Conservation (phyloP, 1,284 basidiomycete species). For the Cutaneotrichosporon sp. region DNA sequence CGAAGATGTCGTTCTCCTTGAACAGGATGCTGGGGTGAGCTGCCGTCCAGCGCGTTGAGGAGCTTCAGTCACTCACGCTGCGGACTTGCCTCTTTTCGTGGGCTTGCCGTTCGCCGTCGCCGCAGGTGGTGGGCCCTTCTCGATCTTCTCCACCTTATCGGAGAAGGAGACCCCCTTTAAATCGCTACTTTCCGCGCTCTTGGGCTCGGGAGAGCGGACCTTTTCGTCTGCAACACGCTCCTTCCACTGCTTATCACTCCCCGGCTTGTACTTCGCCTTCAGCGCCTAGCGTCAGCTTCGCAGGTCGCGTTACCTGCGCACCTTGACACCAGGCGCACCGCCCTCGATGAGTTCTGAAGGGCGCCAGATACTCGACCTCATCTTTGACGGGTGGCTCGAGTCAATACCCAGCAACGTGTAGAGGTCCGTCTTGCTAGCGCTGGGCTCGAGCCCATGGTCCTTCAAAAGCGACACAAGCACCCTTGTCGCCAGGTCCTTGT, state of each 20-base stretch:
- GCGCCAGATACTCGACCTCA: conserved; percentile 37
- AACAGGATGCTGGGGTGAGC: conserved; percentile 15
- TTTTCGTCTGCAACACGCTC: not conserved
- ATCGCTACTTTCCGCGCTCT: not conserved
- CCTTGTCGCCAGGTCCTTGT: conserved; percentile 20
- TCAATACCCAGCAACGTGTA: conserved; percentile 45
- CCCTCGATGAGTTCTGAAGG: conserved; percentile 28
- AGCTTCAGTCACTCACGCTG: conserved; percentile 19
- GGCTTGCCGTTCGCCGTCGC: not conserved
- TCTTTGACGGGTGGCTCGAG: conserved; percentile 40
- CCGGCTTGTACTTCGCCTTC: conserved; percentile 17
- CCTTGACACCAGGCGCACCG: conserved; percentile 22
- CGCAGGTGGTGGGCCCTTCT: not conserved
- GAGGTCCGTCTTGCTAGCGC: conserved; percentile 35
- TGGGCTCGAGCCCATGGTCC: conserved; percentile 33
- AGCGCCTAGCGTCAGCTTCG: conserved; percentile 12
- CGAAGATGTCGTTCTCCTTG: conserved; percentile 30
- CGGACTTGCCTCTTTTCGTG: conserved; percentile 12
- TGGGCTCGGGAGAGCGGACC: not conserved
- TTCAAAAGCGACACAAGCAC: conserved; percentile 26
- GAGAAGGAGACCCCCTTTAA: not conserved
- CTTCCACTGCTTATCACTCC: conserved; percentile 5
- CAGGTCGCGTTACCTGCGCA: not conserved
- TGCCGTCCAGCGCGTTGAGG: not conserved
- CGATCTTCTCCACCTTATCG: not conserved